Evolutionary conservation across 2,329 filamentous ascomycete genomes (phyloP), one percentile per base, ranked within the genome.

Genomic region (Fusarium oligoseptatum): DNA sequence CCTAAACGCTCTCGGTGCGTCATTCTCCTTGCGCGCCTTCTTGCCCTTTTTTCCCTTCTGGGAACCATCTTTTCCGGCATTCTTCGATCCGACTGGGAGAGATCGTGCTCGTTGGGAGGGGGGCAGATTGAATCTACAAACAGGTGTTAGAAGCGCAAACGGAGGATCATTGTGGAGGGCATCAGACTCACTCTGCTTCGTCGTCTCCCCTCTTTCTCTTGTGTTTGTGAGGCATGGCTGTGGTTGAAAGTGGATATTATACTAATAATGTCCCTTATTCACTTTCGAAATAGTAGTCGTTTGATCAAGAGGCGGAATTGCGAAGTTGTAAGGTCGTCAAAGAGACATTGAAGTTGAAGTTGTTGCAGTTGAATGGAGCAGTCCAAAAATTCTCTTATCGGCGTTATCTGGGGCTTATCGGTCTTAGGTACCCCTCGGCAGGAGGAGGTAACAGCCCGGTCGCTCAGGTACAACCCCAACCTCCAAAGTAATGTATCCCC

Each of bases 1-100:
- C 71, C 91, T 90, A 83, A 99, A 99, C 2, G 93, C 94, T 76
- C 94, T 93, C 0, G 97, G 97, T 2, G 94, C 95, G 84, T 98
- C 97, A 81, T 97, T 92, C 43, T 89, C 86, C 34, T 81, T 82
- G 60, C 84, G 87, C 12, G 84, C 85, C 76, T 88, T 88, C 60
- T 67, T 80, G 73, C 80, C 78, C 85, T 90, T 78, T 75, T 82
- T 80, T 72, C 78, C 73, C 66, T 58, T 58, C 41, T 58, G 60
- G 1, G 80, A 41, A 34, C 32, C 34, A 29, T 69, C 75, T 55
- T 74, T 71, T 34, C 64, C 74, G 77, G 64, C 32, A 77, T 81
- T 78, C 60, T 72, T 72, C 62, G 80, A 81, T 36, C 82, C 84
- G 10, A 87, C 85, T 1, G 88, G 87, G n/a, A 91, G 82, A 6